Evolutionary conservation across 192 early-diverging fungal species (phyloP).

Genomic region (Entomortierella parvispora): DNA sequence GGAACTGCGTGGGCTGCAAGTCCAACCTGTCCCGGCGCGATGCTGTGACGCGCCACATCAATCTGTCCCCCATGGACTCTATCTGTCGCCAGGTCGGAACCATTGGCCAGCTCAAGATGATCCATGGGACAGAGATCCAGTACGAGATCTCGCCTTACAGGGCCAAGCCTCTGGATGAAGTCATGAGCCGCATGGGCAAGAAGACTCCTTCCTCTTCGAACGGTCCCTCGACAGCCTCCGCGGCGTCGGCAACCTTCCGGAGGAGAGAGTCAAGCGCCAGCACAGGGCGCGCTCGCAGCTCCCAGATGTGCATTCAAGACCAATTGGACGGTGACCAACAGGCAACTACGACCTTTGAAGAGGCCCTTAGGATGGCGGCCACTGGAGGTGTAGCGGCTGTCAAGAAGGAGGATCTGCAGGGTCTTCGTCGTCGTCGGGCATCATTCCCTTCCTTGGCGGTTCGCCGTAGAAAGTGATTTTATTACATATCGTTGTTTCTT

Average conservation of each 20-base stretch:
- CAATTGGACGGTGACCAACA: too few relatives aligned
- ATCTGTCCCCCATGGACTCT: conserved; percentile 48
- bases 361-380: too few relatives aligned
- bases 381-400: too few relatives aligned
- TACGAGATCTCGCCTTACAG: conserved; percentile 30
- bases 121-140: conserved; percentile 30
- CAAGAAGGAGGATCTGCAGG: too few relatives aligned
- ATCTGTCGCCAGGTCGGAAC: conserved; percentile 36
- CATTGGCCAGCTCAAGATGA: conserved; percentile 47
- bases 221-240: background rate
- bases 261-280: conserved; percentile 13
- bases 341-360: too few relatives aligned
- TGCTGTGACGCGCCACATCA: conserved; percentile 48
- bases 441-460: background rate
- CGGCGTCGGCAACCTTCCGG: background rate
- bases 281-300: too few relatives aligned
- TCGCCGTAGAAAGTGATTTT: background rate
- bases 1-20: conserved; percentile 49
- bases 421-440: too few relatives aligned
- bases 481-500: background rate
- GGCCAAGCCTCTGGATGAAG: conserved; percentile 41
- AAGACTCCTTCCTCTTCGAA: conserved; percentile 13
- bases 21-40: conserved; percentile 42
- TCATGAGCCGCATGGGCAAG: conserved; percentile 37
- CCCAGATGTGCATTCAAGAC: too few relatives aligned